Evolutionary conservation across 1,284 basidiomycete species (phyloP).

Genomic region (Pascua guehoae): DNA sequence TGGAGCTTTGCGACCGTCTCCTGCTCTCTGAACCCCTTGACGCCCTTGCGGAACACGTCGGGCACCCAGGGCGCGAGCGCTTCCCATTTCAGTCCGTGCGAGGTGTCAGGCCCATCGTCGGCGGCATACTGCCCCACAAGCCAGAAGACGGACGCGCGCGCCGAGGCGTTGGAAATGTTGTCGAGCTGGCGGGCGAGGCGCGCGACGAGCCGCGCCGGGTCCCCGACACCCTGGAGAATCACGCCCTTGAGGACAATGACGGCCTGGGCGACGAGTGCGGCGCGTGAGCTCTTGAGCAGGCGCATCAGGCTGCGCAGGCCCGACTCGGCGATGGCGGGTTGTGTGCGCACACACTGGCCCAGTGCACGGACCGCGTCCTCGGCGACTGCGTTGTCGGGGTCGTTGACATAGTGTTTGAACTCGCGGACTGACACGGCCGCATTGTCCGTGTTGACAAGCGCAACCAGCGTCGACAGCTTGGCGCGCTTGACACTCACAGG

Average conservation of each 20-base stretch:
- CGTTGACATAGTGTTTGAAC: constrained; percentile 76
- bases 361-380: constrained; percentile 70
- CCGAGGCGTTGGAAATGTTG: constrained; percentile 69
- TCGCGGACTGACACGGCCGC: constrained; percentile 69
- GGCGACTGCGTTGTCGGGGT: constrained; percentile 66
- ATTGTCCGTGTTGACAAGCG: constrained; percentile 63
- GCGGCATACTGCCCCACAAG: constrained; percentile 79
- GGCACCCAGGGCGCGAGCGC: constrained; percentile 70
- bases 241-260: constrained; percentile 80
- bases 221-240: constrained; percentile 56
- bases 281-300: constrained; percentile 65
- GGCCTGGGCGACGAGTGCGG: constrained; percentile 69
- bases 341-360: constrained; percentile 65
- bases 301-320: constrained; percentile 70
- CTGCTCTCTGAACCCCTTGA: constrained; percentile 69
- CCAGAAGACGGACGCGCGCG: constrained; percentile 82
- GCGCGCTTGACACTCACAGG: constrained; percentile 61
- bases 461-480: constrained; percentile 69
- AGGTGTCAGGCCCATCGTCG: constrained; percentile 14
- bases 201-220: constrained; percentile 64
- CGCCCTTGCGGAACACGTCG: constrained; percentile 72
- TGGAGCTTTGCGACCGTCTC: constrained; percentile 66
- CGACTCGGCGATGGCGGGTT: constrained; percentile 64
- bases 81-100: constrained; percentile 40
- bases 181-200: constrained; percentile 70